These are phyloP conservation scores for Wickerhamiella hasegawae DNA, from an alignment of 805 yeast species.

Conservation along the genomic window DNA sequence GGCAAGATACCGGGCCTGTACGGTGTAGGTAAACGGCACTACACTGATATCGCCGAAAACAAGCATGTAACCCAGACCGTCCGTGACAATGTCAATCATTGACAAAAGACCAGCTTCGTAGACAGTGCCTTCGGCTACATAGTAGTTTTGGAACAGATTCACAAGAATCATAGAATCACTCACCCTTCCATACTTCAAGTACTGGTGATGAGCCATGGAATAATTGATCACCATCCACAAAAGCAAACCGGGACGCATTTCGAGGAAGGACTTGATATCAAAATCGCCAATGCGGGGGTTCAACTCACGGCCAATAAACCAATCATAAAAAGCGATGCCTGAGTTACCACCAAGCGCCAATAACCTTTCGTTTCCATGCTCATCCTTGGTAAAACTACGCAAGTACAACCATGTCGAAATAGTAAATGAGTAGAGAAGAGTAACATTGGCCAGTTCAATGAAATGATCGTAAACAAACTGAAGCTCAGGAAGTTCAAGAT, in stretches of 20 bases:
- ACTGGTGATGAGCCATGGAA: conserved; percentile 72
- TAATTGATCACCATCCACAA: conserved; percentile 70
- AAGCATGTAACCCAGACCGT: conserved; percentile 95
- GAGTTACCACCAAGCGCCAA: conserved; percentile 81
- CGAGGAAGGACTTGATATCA: conserved; percentile 86
- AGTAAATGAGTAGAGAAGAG: conserved; percentile 46
- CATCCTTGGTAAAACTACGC: conserved; percentile 41
- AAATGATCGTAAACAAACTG: conserved; percentile 57
- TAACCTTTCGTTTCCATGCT: conserved; percentile 37
- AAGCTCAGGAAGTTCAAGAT: conserved; percentile 58
- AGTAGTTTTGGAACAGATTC: conserved; percentile 55
- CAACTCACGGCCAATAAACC: conserved; percentile 94
- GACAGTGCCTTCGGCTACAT: conserved; percentile 79
- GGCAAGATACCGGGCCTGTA: conserved; percentile 73
- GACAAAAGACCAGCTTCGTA: conserved; percentile 80
- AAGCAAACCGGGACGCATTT: conserved; percentile 84
- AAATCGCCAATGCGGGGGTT: conserved; percentile 77
- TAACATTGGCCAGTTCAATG: conserved; percentile 43
- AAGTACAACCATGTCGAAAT: conserved; percentile 52
- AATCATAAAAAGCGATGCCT: conserved; percentile 59
- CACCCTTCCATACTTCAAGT: conserved; percentile 38
- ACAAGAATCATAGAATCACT: conserved; percentile 61
- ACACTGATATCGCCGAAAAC: conserved; percentile 86
- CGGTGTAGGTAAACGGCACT: conserved; percentile 80
- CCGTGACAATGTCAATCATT: conserved; percentile 93